A percentile compares a stretch with the other conserved stretches of the same genome.
phyloP scores from a whole-genome alignment of 2,329 filamentous ascomycete genomes.

The Thelonectria olida region DNA sequence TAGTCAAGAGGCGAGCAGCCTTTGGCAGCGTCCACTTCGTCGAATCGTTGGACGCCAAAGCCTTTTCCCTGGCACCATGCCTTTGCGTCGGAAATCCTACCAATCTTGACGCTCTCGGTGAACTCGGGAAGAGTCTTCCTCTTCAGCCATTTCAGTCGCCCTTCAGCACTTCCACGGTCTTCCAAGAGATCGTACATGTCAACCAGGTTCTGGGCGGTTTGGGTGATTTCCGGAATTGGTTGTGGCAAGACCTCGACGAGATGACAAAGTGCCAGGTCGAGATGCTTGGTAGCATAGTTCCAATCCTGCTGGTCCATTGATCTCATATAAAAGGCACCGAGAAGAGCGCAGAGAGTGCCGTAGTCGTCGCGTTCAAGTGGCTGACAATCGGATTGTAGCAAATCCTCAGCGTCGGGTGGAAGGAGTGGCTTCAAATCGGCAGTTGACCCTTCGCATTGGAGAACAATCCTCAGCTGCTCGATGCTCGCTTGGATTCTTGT shows the following conservation, averaged over 20 bases:
- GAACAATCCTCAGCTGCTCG: neutral
- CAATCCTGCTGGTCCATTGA: neutral
- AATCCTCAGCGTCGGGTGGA: neutral
- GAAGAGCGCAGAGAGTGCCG: neutral
- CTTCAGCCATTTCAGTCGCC: neutral
- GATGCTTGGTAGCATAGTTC: neutral
- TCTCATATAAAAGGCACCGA: slow-evolving; percentile 8
- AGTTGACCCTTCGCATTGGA: neutral
- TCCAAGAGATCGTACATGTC: slow-evolving; percentile 3
- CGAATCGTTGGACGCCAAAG: slow-evolving; percentile 5
- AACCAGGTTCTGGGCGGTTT: slow-evolving; percentile 2
- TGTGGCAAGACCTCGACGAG: slow-evolving; percentile 1
- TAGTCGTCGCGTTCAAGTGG: neutral
- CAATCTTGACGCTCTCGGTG: neutral
- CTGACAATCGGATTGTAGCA: neutral
- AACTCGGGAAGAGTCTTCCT: neutral
- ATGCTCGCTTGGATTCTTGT: neutral
- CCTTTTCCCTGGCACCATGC: slow-evolving; percentile 5
- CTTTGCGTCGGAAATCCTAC: neutral
- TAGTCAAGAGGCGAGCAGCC: slow-evolving; percentile 2
- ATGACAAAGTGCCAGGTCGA: neutral
- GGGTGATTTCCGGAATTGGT: neutral
- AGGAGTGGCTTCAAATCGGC: neutral
- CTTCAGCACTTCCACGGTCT: neutral
- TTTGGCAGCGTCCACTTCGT: slow-evolving; percentile 6